Conservation (phyloP, 1,284 basidiomycete species). For the Ganoderma sp. region DNA sequence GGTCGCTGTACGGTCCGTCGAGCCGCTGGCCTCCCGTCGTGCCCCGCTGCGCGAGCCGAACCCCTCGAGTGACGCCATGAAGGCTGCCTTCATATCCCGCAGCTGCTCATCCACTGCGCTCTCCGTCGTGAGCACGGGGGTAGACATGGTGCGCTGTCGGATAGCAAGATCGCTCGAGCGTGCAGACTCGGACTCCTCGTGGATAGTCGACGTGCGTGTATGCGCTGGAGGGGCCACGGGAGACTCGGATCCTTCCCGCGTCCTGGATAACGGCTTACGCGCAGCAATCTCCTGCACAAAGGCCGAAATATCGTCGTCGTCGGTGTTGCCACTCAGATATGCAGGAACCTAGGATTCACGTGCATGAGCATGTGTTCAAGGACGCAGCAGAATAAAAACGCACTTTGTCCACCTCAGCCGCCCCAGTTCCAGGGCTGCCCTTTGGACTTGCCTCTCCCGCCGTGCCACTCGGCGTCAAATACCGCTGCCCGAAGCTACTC, state of each 20-base stretch:
- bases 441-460: slow-evolving; percentile 50
- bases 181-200: slow-evolving; percentile 24
- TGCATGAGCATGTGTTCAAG: slow-evolving; percentile 2
- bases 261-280: slow-evolving; percentile 62
- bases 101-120: slow-evolving; percentile 68
- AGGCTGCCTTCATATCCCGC: slow-evolving; percentile 66
- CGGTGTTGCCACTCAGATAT: slow-evolving; percentile 55
- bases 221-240: slow-evolving; percentile 13
- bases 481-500: slow-evolving; percentile 75
- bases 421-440: slow-evolving; percentile 48
- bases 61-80: slow-evolving; percentile 57
- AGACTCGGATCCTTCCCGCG: slow-evolving; percentile 33
- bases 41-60: slow-evolving; percentile 31
- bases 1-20: slow-evolving; percentile 18
- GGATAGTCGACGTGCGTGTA: slow-evolving; percentile 26
- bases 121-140: slow-evolving; percentile 59
- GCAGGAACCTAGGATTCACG: slow-evolving; percentile 44
- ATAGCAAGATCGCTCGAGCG: slow-evolving; percentile 14
- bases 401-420: slow-evolving; percentile 45
- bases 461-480: slow-evolving; percentile 48
- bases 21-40: slow-evolving; percentile 22
- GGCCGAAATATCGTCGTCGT: slow-evolving; percentile 76
- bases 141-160: slow-evolving; percentile 31
- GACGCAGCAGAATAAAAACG: slow-evolving; percentile 24
- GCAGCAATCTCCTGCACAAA: slow-evolving; percentile 78